phyloP scores from a whole-genome alignment of 306 rosid genomes.

The Cicer yamashitae region DNA sequence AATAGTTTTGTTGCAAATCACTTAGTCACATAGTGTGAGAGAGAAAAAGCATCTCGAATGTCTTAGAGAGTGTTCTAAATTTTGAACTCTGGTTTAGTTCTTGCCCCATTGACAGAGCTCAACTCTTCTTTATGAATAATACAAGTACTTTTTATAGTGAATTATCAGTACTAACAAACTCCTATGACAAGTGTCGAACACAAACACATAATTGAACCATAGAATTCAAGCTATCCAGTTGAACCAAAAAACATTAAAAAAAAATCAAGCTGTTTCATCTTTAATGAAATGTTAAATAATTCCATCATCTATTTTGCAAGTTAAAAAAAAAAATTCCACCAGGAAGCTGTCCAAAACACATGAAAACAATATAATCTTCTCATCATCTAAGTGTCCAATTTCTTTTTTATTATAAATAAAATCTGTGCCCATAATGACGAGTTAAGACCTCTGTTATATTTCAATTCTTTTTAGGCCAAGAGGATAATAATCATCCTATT shows the following conservation, averaged over 20 bases:
- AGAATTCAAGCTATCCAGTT: slow-evolving; percentile 21
- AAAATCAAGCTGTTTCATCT: not conserved
- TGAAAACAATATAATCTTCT: slow-evolving; percentile 11
- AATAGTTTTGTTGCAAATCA: not conserved
- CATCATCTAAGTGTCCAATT: slow-evolving; percentile 15
- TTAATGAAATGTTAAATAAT: slow-evolving; percentile 17
- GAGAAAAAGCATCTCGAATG: not conserved
- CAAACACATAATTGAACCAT: slow-evolving; percentile 13
- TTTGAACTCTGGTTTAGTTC: not conserved
- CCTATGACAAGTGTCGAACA: slow-evolving; percentile 8
- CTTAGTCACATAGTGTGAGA: too few relatives aligned
- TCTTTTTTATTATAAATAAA: not conserved
- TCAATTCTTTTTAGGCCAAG: not conserved
- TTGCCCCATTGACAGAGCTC: not conserved
- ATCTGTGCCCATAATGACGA: not conserved
- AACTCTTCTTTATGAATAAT: not conserved
- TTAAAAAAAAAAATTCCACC: slow-evolving; percentile 15
- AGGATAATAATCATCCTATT: slow-evolving; percentile 8
- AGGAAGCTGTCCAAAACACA: slow-evolving; percentile 8
- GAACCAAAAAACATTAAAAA: not conserved
- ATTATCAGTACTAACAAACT: not conserved
- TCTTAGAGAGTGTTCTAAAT: not conserved
- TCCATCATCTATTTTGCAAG: slow-evolving; percentile 11
- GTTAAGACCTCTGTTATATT: slow-evolving; percentile 1
- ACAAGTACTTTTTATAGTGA: not conserved